Percentiles rank a stretch among this genome's conserved stretches.
Conservation (phyloP, 495 filamentous ascomycete genomes). For the Penicillium fimorum region DNA sequence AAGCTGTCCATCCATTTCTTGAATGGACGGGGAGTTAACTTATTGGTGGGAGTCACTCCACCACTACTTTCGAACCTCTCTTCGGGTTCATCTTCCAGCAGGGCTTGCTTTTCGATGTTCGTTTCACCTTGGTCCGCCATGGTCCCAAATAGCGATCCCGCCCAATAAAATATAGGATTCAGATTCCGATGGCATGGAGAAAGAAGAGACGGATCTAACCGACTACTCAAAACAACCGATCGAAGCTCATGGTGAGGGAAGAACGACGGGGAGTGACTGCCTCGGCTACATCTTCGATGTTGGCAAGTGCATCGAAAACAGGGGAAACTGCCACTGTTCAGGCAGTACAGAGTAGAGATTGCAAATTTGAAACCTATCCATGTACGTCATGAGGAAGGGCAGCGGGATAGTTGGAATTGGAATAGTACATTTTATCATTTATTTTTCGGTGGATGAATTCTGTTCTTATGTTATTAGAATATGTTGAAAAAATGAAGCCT, state of each 20-base stretch:
- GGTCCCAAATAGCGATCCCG: conserved; percentile 4
- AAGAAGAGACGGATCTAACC: conserved; percentile 1
- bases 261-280: conserved; percentile 10
- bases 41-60: conserved; percentile 7
- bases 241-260: conserved; percentile 22
- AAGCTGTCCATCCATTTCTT: conserved; percentile 57
- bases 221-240: not conserved
- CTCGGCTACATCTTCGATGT: conserved; percentile 2
- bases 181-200: conserved; percentile 14
- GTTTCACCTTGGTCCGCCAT: conserved; percentile 16
- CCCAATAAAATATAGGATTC: conserved; percentile 1
- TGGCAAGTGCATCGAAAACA: not conserved
- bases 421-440: conserved; percentile 4
- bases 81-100: conserved; percentile 17
- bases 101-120: conserved; percentile 3
- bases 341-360: conserved; percentile 3
- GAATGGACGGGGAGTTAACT: conserved; percentile 36
- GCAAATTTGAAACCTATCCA: conserved; percentile 31
- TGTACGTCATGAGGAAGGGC: conserved; percentile 28
- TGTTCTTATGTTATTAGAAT: not conserved
- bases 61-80: conserved; percentile 5
- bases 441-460: too few species aligned
- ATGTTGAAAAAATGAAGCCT: not conserved
- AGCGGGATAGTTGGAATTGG: conserved; percentile 23
- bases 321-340: conserved; percentile 14